Conservation (phyloP, 1,139 yeast genomes). For the Hansenula sp. region DNA sequence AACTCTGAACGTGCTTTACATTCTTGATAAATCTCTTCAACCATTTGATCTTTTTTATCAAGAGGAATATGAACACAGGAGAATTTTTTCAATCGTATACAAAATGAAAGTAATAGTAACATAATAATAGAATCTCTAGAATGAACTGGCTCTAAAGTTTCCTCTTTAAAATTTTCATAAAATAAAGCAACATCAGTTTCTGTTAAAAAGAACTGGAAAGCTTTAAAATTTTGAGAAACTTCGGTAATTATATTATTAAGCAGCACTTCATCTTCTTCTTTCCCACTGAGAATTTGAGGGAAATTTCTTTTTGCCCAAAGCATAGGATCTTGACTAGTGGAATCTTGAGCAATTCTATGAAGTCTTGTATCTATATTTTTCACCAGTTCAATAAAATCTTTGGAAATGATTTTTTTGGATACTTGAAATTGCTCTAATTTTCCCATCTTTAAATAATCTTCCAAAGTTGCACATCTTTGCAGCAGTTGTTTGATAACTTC, state of each 20-base stretch:
- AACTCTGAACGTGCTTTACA: neutral
- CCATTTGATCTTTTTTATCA: neutral
- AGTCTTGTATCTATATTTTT: neutral
- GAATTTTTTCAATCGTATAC: constrained; percentile 1
- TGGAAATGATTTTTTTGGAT: neutral
- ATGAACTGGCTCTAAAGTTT: constrained; percentile 1
- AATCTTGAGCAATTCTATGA: neutral
- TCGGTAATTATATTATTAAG: neutral
- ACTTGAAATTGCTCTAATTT: neutral
- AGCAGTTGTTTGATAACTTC: neutral
- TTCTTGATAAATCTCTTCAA: neutral
- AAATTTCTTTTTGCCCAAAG: neutral
- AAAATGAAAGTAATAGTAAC: neutral
- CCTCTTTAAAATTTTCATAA: constrained; percentile 1
- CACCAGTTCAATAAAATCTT: neutral
- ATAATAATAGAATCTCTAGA: neutral
- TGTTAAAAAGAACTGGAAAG: neutral
- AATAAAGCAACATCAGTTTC: neutral
- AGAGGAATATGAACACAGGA: neutral
- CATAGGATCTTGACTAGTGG: neutral
- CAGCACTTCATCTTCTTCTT: constrained; percentile 1
- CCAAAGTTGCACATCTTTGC: neutral
- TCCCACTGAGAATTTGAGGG: neutral
- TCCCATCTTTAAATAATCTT: neutral
- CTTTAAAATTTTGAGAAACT: neutral